phyloP scores from a whole-genome alignment of 2,329 filamentous ascomycete species.

The Xylariaceae sp. region DNA sequence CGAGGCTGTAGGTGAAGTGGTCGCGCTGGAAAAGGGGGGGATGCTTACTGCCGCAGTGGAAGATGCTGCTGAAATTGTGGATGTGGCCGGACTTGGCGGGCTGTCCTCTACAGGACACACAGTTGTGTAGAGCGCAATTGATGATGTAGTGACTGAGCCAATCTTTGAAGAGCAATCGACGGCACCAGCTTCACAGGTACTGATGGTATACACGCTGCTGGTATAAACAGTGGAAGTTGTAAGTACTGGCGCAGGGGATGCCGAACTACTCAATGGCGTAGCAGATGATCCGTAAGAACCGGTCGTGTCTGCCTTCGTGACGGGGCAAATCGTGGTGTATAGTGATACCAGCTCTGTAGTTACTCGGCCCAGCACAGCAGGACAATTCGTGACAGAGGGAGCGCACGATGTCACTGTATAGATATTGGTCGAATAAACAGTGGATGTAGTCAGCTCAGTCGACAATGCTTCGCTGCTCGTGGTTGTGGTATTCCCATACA shows the following conservation, averaged over 20 bases:
- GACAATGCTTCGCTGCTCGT: conserved; percentile 7
- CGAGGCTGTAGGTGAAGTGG: conserved; percentile 9
- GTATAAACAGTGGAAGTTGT: conserved; percentile 29
- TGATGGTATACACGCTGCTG: conserved; percentile 28
- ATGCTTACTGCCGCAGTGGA: conserved; percentile 4
- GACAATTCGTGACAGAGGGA: conserved; percentile 26
- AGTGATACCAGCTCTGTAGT: conserved; percentile 30
- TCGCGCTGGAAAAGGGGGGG: conserved; percentile 3
- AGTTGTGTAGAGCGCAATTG: conserved; percentile 27
- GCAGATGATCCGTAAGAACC: conserved; percentile 10
- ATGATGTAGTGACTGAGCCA: conserved; percentile 26
- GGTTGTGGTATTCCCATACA: conserved; percentile 19
- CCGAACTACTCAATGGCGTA: conserved; percentile 5
- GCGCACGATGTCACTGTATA: conserved; percentile 30
- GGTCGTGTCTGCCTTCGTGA: conserved; percentile 12
- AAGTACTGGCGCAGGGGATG: conserved; percentile 13
- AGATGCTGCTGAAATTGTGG: conserved; percentile 1
- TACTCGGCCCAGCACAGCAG: conserved; percentile 25
- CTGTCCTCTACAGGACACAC: conserved; percentile 26
- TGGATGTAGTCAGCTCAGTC: conserved; percentile 24
- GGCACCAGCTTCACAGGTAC: conserved; percentile 21
- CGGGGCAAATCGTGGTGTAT: conserved; percentile 31
- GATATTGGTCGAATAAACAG: conserved; percentile 29
- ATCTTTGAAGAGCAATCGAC: conserved; percentile 23
- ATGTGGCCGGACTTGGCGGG: neutral